These are phyloP conservation scores for Populus davidiana DNA, from an alignment of 345 rosid genomes.

Conservation along the genomic window DNA sequence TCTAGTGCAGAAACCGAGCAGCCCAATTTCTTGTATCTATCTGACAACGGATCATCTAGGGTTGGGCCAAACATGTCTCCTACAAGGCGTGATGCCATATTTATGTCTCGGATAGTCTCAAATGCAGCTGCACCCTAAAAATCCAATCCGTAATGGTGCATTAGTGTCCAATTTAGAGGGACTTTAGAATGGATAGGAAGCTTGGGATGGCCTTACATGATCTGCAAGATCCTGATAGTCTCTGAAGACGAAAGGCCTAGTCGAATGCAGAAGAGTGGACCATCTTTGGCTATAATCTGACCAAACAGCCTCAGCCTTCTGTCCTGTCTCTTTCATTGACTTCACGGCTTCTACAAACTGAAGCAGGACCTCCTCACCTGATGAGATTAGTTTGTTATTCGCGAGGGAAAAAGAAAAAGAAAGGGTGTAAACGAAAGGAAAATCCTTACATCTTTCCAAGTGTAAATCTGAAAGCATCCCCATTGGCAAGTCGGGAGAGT, in stretches of 20 bases:
- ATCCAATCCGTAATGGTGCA: background rate
- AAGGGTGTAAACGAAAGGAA: too few relatives aligned
- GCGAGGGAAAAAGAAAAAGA: background rate
- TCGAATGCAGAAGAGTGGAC: conserved; percentile 64
- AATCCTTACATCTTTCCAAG: conserved; percentile 52
- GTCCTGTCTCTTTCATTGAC: conserved; percentile 44
- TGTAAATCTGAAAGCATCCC: conserved; percentile 68
- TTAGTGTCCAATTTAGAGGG: background rate
- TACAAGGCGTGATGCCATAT: conserved; percentile 61
- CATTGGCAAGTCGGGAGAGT: conserved; percentile 61
- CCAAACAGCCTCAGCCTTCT: conserved; percentile 59
- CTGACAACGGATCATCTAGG: conserved; percentile 67
- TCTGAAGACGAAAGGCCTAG: conserved; percentile 59
- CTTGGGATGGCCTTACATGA: conserved; percentile 37
- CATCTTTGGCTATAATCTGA: conserved; percentile 74
- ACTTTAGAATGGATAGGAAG: background rate
- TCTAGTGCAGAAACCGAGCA: conserved; percentile 55
- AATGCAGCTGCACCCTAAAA: conserved; percentile 59
- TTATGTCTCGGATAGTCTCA: conserved; percentile 65
- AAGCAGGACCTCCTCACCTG: conserved; percentile 63
- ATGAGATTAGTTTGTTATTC: background rate
- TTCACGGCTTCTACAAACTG: conserved; percentile 53
- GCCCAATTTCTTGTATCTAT: conserved; percentile 48
- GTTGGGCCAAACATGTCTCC: conserved; percentile 69
- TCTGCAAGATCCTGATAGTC: conserved; percentile 71